phyloP scores from a whole-genome alignment of 2,329 filamentous ascomycete genomes.

The Fusarium annulatum region DNA sequence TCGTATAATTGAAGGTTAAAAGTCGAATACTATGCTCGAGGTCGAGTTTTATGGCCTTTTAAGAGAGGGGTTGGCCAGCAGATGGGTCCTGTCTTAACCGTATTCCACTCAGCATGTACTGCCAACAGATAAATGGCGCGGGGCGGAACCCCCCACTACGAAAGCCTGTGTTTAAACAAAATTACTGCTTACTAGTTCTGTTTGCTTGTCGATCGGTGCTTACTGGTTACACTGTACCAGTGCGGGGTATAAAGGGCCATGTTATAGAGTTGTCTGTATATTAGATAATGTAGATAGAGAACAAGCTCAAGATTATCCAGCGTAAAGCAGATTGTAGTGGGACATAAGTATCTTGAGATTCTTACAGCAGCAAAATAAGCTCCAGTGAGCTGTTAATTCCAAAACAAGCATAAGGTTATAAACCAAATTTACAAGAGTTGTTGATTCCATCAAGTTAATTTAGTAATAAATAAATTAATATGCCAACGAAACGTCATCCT shows the following conservation, averaged over 20 bases:
- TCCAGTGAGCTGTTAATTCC: too few relatives aligned
- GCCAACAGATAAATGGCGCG: background rate
- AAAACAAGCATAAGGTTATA: too few relatives aligned
- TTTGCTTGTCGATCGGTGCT: background rate
- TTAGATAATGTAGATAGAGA: background rate
- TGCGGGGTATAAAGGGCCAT: background rate
- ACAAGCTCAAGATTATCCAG: background rate
- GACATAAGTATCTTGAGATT: too few relatives aligned
- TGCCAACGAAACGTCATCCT: background rate
- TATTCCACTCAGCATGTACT: background rate
- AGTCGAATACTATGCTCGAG: background rate
- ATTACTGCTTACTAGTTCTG: background rate
- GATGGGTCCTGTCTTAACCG: background rate
- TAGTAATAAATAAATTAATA: too few relatives aligned
- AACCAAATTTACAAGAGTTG: too few relatives aligned
- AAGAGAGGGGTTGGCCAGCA: background rate
- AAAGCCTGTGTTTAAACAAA: background rate
- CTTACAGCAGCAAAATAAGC: too few relatives aligned
- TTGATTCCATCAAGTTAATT: background rate
- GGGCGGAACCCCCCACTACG: background rate
- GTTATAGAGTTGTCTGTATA: background rate
- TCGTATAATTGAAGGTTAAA: background rate
- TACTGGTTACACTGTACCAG: background rate
- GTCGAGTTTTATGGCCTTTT: background rate
- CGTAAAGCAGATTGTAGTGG: too few relatives aligned